A percentile compares a stretch with the other conserved stretches of the same genome.
Conservation (phyloP, 495 filamentous ascomycete species). For the Letharia columbiana region DNA sequence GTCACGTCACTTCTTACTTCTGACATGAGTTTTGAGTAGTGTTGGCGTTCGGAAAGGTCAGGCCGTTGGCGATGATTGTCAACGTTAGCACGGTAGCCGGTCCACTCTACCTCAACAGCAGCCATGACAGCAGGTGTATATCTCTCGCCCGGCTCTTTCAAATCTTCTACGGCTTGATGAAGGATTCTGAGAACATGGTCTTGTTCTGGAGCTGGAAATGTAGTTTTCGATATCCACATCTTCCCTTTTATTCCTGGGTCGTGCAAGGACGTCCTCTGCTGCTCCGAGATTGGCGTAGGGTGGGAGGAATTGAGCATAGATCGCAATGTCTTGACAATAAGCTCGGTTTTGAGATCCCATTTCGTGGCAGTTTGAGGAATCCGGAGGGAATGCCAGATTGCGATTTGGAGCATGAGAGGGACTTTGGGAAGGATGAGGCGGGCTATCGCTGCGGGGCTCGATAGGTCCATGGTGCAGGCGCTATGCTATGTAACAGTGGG, state of each 20-base stretch:
- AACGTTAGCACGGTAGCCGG: slow-evolving; percentile 57
- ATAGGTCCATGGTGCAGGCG: slow-evolving; percentile 30
- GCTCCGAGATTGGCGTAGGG: slow-evolving; percentile 45
- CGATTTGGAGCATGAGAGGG: slow-evolving; percentile 58
- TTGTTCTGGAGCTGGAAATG: slow-evolving; percentile 46
- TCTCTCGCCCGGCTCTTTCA: slow-evolving; percentile 42
- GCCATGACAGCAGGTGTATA: slow-evolving; percentile 43
- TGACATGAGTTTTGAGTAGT: slow-evolving; percentile 63
- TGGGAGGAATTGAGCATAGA: slow-evolving; percentile 43
- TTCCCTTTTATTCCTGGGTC: slow-evolving; percentile 66
- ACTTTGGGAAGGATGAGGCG: slow-evolving; percentile 47
- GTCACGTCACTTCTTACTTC: slow-evolving; percentile 60
- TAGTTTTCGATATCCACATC: slow-evolving; percentile 70
- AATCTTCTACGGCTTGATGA: slow-evolving; percentile 52
- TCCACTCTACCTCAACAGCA: slow-evolving; percentile 79
- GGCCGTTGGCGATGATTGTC: slow-evolving; percentile 46
- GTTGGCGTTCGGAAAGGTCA: slow-evolving; percentile 56
- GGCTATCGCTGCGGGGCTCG: slow-evolving; percentile 35
- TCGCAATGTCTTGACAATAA: slow-evolving; percentile 63
- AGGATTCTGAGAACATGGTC: slow-evolving; percentile 52
- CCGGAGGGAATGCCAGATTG: slow-evolving; percentile 57
- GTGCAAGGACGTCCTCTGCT: slow-evolving; percentile 52
- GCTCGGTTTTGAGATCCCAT: slow-evolving; percentile 68
- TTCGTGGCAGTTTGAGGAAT: slow-evolving; percentile 60
- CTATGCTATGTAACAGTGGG: background rate